Conservation (phyloP, 129 eudicot genomes). For the Gnaphalium uliginosum region DNA sequence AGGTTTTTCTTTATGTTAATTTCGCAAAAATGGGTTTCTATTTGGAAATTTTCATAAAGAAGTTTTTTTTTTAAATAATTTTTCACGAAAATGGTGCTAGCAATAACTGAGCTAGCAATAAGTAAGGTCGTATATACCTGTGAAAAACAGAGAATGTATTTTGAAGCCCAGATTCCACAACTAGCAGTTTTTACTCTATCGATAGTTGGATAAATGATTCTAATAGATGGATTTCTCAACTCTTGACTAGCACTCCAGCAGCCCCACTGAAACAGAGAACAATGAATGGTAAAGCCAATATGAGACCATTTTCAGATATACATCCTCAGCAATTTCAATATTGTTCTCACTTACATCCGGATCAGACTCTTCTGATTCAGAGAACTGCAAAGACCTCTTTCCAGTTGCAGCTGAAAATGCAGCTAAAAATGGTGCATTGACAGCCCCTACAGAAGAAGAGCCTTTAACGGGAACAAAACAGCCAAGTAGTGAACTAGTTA, state of each 20-base stretch:
- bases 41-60: too few relatives aligned
- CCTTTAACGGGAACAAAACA: constrained; percentile 41
- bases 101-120: too few relatives aligned
- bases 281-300: constrained; percentile 20
- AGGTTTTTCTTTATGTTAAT: too few relatives aligned
- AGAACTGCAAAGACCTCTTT: constrained; percentile 54
- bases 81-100: too few relatives aligned
- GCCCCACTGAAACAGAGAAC: constrained; percentile 72
- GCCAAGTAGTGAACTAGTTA: background rate
- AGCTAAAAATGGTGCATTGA: constrained; percentile 78
- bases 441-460: constrained; percentile 82
- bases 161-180: constrained; percentile 73
- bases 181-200: constrained; percentile 73
- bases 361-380: constrained; percentile 91
- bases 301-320: constrained; percentile 6
- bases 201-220: constrained; percentile 73
- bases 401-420: constrained; percentile 95
- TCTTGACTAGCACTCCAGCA: constrained; percentile 97
- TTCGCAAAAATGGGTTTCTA: too few relatives aligned
- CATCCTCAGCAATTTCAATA: background rate
- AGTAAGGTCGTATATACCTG: constrained; percentile 42
- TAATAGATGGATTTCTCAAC: constrained; percentile 66
- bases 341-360: constrained; percentile 71
- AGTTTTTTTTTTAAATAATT: too few relatives aligned
- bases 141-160: constrained; percentile 71